phyloP scores from a whole-genome alignment of 805 yeast species.

The Saturnispora dispora region DNA sequence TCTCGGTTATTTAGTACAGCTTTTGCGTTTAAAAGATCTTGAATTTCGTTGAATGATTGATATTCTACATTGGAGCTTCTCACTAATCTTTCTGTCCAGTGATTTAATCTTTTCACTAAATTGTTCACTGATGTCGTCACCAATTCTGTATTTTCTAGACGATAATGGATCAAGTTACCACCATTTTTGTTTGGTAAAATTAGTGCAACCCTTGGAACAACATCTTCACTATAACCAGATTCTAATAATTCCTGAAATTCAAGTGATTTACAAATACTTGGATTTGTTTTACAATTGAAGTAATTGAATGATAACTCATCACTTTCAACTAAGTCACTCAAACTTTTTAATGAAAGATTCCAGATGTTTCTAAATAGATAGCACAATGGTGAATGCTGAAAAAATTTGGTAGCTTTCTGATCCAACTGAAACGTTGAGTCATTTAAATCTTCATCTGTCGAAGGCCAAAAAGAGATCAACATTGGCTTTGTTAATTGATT shows the following conservation, averaged over 20 bases:
- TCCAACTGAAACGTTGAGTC: slow-evolving; percentile 27
- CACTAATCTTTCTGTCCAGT: slow-evolving; percentile 36
- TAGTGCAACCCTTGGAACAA: slow-evolving; percentile 22
- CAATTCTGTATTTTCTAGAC: slow-evolving; percentile 1
- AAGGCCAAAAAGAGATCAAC: slow-evolving; percentile 61
- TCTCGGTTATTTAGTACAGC: slow-evolving; percentile 8
- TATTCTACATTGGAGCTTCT: slow-evolving; percentile 6
- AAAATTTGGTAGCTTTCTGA: slow-evolving; percentile 28
- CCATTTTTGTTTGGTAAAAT: slow-evolving; percentile 41
- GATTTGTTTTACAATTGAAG: slow-evolving; percentile 47
- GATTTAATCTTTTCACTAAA: slow-evolving; percentile 26
- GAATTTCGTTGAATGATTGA: slow-evolving; percentile 8
- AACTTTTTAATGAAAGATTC: slow-evolving; percentile 45
- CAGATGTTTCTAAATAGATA: slow-evolving; percentile 44
- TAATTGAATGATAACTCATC: slow-evolving; percentile 34
- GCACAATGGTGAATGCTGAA: slow-evolving; percentile 40
- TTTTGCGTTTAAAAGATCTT: slow-evolving; percentile 3
- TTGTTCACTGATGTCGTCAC: slow-evolving; percentile 2
- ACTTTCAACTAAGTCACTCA: slow-evolving; percentile 18
- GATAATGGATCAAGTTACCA: slow-evolving; percentile 40
- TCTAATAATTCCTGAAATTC: slow-evolving; percentile 32
- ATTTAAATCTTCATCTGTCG: slow-evolving; percentile 34
- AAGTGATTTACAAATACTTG: slow-evolving; percentile 42
- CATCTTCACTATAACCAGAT: slow-evolving; percentile 3
- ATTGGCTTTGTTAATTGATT: slow-evolving; percentile 35